Evolutionary conservation across 371 early-diverging fungal genomes (phyloP).

Genomic region (Parasitella parasitica): DNA sequence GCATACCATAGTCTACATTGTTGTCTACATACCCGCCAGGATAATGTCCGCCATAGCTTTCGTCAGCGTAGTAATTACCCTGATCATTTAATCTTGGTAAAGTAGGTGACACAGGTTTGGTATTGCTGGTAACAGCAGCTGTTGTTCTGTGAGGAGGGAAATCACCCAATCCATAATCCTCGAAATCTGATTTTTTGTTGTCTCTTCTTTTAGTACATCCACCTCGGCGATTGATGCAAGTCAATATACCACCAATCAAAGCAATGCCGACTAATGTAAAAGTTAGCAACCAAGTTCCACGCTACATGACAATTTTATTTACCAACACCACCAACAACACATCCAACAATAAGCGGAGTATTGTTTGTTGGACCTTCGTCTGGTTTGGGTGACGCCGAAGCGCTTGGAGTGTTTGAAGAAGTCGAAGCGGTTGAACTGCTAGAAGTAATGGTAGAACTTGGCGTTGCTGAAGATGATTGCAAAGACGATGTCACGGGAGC

Average conservation of each 20-base stretch:
- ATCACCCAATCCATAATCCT: constrained; percentile 48
- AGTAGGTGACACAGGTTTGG: constrained; percentile 33
- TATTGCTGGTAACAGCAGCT: constrained; percentile 5
- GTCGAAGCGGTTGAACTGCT: constrained; percentile 6
- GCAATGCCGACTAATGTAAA: constrained; percentile 34
- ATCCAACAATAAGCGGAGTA: constrained; percentile 37
- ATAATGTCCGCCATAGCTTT: constrained; percentile 23
- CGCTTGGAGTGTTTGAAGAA: not conserved
- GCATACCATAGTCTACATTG: constrained; percentile 7
- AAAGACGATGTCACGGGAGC: not conserved
- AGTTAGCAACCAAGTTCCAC: not conserved
- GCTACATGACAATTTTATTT: no score
- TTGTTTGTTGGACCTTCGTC: constrained; percentile 11
- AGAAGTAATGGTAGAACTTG: not conserved
- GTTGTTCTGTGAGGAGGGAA: constrained; percentile 30
- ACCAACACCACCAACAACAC: constrained; percentile 44
- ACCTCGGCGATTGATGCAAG: constrained; percentile 37
- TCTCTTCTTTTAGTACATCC: constrained; percentile 29
- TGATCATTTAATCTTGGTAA: constrained; percentile 42
- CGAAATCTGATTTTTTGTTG: constrained; percentile 35
- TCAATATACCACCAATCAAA: constrained; percentile 42
- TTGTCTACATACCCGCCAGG: constrained; percentile 18
- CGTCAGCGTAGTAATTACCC: constrained; percentile 37
- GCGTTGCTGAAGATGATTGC: not conserved
- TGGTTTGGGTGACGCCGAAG: not conserved